Base-by-base conservation (phyloP, 148 eudicot species). In the Linanthus parryae region DNA sequence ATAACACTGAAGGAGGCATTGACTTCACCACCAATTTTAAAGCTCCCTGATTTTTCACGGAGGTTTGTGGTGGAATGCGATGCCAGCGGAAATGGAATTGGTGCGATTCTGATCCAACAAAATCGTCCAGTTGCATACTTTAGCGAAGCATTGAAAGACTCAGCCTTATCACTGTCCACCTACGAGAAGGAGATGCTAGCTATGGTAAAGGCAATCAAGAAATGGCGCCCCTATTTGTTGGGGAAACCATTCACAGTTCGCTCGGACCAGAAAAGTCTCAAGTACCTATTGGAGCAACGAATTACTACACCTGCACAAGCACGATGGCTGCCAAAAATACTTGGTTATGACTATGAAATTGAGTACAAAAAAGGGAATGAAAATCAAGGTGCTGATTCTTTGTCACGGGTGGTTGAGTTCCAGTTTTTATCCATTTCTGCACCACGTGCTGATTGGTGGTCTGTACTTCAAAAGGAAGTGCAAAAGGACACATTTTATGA, bases 281-380 rank as follows among this genome's bases (percentile, higher is more conserved):
- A 43, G 20, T 45, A 45, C 15, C 24, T 48, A 12, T n/a, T 48
- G 17, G 34, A 25, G 33, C 19, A 48, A 15, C 5, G 34, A 7
- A 48, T 48, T 6, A 25, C 19, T 26, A 48, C 35, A 0, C 52
- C 34, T 2, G 34, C 35, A 1, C 52, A 48, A 26, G 14, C 52
- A 2, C 35, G 34, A 4, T 48, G 35, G 52, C 0, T 48, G 0
- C 34, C 20, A 2, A 48, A 48, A 48, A 7, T 48, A 3, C 3
- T 48, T 0, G 52, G 19, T 3, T 48, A 48, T 27, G 52, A 48
- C 20, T 26, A 48, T 11, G 7, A 12, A 4, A 48, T 48, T 10
- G 52, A 48, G 19, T 48, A 48, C 11, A 26, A 48, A 48, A 48
- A n/a, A 48, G 52, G 52, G 34, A 7, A 7, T 14, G 34, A 48